Evolutionary conservation across 805 yeast species (phyloP).

Genomic region (Wickerhamiella hasegawae): DNA sequence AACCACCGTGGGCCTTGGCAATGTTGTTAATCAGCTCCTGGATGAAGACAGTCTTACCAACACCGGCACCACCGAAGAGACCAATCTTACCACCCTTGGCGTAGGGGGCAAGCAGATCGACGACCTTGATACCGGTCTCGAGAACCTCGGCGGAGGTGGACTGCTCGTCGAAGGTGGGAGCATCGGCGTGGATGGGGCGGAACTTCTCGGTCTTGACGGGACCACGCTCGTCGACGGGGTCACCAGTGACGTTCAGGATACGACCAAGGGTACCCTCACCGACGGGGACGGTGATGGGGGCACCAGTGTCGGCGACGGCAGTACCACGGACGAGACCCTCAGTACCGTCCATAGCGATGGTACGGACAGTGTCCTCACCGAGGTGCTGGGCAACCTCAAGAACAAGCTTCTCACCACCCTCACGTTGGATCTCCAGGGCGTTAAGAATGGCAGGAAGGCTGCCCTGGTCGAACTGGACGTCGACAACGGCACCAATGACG

Average conservation of each 20-base stretch:
- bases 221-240: constrained; percentile 99
- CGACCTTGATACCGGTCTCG: constrained; percentile 99
- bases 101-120: constrained; percentile 96
- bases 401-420: constrained; percentile 60
- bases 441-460: constrained; percentile 93
- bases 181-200: constrained; percentile 98
- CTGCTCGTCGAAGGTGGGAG: constrained; percentile 92
- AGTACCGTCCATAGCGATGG: constrained; percentile 99
- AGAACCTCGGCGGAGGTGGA: constrained; percentile 95
- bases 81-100: constrained; percentile 99
- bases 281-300: constrained; percentile 97
- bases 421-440: constrained; percentile 79
- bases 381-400: constrained; percentile 99
- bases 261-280: constrained; percentile 99
- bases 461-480: constrained; percentile 96
- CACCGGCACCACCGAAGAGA: constrained; percentile 99
- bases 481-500: constrained; percentile 22
- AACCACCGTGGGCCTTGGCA: constrained; percentile 99
- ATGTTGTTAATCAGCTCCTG: constrained; percentile 99
- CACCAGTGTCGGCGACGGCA: constrained; percentile 82
- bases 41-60: constrained; percentile 99
- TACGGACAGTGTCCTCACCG: constrained; percentile 99
- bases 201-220: constrained; percentile 84
- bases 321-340: constrained; percentile 99
- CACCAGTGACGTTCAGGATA: constrained; percentile 95